Conservation (phyloP, 2,329 filamentous ascomycete species). For the Botrytis paeoniae region DNA sequence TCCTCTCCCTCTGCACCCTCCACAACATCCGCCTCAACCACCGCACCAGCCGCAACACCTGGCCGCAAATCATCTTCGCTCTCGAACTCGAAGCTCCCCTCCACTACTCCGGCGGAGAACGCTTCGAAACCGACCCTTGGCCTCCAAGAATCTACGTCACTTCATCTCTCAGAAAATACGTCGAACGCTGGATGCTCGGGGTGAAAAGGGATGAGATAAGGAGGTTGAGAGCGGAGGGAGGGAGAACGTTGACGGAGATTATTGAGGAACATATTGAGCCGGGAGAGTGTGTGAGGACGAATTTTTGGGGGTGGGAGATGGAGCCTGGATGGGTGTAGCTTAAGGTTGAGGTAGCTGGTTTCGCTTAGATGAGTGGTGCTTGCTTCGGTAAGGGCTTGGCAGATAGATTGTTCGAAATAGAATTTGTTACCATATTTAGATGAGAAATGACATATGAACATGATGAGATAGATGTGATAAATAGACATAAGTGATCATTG, state of each 20-base stretch:
- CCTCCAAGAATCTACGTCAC: background rate
- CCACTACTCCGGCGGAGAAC: background rate
- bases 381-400: background rate
- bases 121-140: background rate
- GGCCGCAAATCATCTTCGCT: background rate
- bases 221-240: background rate
- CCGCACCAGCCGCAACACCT: background rate
- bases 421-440: background rate
- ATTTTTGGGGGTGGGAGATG: background rate
- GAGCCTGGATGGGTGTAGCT: background rate
- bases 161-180: no score
- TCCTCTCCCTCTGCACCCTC: background rate
- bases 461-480: background rate
- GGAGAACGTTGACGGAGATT: background rate
- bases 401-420: background rate
- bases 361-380: background rate
- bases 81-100: background rate
- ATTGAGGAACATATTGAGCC: background rate
- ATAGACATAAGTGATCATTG: background rate
- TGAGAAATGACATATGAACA: fast-evolving
- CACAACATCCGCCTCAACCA: background rate
- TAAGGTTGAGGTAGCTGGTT: background rate
- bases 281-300: background rate
- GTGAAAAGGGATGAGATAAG: background rate
- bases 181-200: background rate